phyloP scores from a whole-genome alignment of 2,329 filamentous ascomycete genomes.

The Nemania sp. region DNA sequence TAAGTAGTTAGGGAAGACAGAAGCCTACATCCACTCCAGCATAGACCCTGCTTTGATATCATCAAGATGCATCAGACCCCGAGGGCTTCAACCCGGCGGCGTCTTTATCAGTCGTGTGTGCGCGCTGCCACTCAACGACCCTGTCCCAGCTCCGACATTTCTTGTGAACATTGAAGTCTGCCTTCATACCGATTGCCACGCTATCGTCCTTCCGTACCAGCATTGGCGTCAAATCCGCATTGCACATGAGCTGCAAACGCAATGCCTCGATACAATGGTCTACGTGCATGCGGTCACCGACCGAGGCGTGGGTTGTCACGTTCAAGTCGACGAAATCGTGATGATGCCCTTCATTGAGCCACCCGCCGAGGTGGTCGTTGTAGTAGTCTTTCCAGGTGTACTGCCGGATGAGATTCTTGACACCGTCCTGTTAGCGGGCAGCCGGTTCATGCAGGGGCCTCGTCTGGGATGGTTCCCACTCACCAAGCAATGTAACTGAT shows the following conservation, averaged over 20 bases:
- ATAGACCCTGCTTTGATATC: too few species aligned
- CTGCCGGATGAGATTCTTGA: slow-evolving; percentile 14
- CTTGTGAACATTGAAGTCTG: slow-evolving; percentile 14
- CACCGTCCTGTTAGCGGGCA: neutral
- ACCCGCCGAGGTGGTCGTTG: neutral
- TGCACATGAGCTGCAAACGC: slow-evolving; percentile 17
- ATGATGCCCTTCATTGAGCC: neutral
- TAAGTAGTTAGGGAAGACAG: neutral
- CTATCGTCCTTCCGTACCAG: slow-evolving; percentile 2
- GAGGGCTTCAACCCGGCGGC: neutral
- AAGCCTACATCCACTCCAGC: neutral
- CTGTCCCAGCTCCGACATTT: slow-evolving; percentile 14
- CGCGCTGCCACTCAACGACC: slow-evolving; percentile 4
- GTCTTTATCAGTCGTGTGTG: neutral
- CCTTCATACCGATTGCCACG: neutral
- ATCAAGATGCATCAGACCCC: neutral
- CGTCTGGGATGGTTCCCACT: neutral
- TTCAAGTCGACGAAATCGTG: slow-evolving; percentile 3
- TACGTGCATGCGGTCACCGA: slow-evolving; percentile 14
- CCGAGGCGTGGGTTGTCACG: neutral
- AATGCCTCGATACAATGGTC: slow-evolving; percentile 20
- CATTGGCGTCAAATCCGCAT: slow-evolving; percentile 9
- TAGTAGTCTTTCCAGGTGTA: slow-evolving; percentile 14
- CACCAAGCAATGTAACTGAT: slow-evolving; percentile 17
- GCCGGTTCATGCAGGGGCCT: neutral